phyloP scores from a whole-genome alignment of 1,139 yeast genomes.

The Hyphopichia khmerensis region DNA sequence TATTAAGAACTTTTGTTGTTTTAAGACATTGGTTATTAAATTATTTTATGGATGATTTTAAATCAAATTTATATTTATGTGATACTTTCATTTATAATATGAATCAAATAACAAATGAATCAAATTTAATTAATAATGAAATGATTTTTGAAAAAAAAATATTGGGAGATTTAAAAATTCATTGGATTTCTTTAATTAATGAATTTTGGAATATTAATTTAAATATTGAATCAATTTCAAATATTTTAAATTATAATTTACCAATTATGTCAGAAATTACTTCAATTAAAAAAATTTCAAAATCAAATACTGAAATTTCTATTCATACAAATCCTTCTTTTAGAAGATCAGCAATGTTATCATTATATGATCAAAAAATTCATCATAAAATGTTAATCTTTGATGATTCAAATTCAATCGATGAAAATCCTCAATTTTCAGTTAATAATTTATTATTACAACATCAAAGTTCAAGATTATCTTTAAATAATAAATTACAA shows the following conservation, averaged over 20 bases:
- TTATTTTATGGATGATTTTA: conserved; percentile 70
- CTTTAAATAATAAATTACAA: conserved; percentile 33
- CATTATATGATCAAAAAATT: conserved; percentile 44
- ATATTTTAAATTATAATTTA: conserved; percentile 20
- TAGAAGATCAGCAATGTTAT: conserved; percentile 56
- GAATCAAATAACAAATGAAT: conserved; percentile 42
- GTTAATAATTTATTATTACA: conserved; percentile 39
- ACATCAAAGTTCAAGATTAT: conserved; percentile 40
- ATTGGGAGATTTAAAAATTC: conserved; percentile 43
- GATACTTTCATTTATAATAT: conserved; percentile 46
- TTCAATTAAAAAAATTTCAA: conserved; percentile 20
- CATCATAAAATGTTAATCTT: conserved; percentile 38
- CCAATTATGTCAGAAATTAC: conserved; percentile 28
- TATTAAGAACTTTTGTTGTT: conserved; percentile 85
- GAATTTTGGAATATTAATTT: conserved; percentile 34
- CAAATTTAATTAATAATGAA: conserved; percentile 17
- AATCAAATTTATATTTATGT: conserved; percentile 46
- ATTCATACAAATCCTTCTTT: conserved; percentile 51
- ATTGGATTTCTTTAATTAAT: conserved; percentile 34
- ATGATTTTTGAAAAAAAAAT: conserved; percentile 42
- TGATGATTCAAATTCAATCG: conserved; percentile 22
- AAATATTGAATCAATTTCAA: conserved; percentile 20
- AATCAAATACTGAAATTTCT: conserved; percentile 38
- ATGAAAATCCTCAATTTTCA: conserved; percentile 42
- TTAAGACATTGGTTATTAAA: conserved; percentile 87